A percentile compares a stretch with the other conserved stretches of the same genome.
These are phyloP conservation scores for Crotalaria pallida DNA, from an alignment of 306 rosid genomes.

Conservation along the genomic window DNA sequence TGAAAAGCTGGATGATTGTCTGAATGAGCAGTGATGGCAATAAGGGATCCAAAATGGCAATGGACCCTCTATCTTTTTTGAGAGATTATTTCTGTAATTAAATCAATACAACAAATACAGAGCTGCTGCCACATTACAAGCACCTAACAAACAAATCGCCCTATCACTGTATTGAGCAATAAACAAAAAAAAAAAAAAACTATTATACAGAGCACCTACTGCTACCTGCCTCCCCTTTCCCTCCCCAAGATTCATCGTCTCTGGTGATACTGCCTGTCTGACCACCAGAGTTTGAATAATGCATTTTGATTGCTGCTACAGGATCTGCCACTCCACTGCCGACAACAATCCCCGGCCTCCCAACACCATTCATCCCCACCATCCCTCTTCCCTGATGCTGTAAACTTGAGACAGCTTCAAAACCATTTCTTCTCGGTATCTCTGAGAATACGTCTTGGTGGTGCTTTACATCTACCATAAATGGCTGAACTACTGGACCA, in stretches of 20 bases:
- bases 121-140: conserved; percentile 71
- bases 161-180: conserved; percentile 50
- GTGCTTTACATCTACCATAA: conserved; percentile 58
- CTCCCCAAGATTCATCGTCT: conserved; percentile 76
- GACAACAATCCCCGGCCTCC: conserved; percentile 60
- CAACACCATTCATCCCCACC: conserved; percentile 70
- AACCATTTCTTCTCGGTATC: conserved; percentile 58
- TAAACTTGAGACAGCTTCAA: conserved; percentile 58
- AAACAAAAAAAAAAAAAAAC: conserved; percentile 41
- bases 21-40: background rate
- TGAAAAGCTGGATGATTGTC: background rate
- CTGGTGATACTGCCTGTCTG: conserved; percentile 55
- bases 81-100: conserved; percentile 72
- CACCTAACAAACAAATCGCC: conserved; percentile 56
- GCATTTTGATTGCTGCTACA: conserved; percentile 90
- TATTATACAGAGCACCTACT: conserved; percentile 69
- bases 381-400: conserved; percentile 74
- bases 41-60: conserved; percentile 18
- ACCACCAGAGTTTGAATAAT: conserved; percentile 61
- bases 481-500: conserved; percentile 56
- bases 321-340: conserved; percentile 84
- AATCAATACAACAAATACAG: conserved; percentile 73
- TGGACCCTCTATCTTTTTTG: conserved; percentile 40
- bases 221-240: conserved; percentile 77
- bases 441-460: conserved; percentile 55